Percentiles rank a stretch among this genome's conserved stretches.
phyloP scores from a whole-genome alignment of 345 rosid genomes.

The Arabis alpina region DNA sequence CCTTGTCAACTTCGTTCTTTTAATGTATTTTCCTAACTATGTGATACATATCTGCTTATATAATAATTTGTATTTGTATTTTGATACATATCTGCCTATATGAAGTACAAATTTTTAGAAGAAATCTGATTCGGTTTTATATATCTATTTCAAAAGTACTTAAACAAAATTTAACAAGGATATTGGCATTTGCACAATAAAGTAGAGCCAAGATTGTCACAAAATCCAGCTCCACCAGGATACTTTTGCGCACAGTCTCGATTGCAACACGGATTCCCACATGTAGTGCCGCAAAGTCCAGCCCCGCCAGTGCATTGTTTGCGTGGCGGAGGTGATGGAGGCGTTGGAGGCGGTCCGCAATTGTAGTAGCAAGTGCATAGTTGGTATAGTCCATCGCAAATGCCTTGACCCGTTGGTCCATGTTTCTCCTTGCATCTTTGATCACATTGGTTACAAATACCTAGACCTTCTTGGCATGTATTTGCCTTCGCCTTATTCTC shows the following conservation, averaged over 20 bases:
- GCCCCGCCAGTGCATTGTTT: conserved; percentile 13
- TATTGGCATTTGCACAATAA: conserved; percentile 29
- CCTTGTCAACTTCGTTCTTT: too few species aligned
- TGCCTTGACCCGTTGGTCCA: conserved; percentile 3
- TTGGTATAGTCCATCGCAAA: not conserved
- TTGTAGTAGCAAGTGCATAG: conserved; percentile 13
- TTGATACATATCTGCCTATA: too few species aligned
- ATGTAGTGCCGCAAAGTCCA: conserved; percentile 2
- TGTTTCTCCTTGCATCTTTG: conserved; percentile 28
- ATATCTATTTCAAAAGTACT: not conserved
- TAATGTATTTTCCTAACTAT: too few species aligned
- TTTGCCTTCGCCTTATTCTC: conserved; percentile 7
- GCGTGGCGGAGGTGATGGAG: not conserved
- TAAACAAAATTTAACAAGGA: conserved; percentile 10
- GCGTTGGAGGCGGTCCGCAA: not conserved
- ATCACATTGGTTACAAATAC: conserved; percentile 14
- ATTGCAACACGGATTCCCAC: conserved; percentile 25
- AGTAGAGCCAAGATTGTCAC: not conserved
- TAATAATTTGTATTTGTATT: too few species aligned
- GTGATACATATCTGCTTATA: too few species aligned
- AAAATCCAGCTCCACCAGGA: conserved; percentile 23
- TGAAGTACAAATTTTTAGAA: not conserved
- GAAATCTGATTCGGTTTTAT: not conserved
- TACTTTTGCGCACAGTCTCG: conserved; percentile 33
- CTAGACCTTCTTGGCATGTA: not conserved